Conservation (phyloP, 2,329 filamentous ascomycete genomes). For the Penicillium palitans region DNA sequence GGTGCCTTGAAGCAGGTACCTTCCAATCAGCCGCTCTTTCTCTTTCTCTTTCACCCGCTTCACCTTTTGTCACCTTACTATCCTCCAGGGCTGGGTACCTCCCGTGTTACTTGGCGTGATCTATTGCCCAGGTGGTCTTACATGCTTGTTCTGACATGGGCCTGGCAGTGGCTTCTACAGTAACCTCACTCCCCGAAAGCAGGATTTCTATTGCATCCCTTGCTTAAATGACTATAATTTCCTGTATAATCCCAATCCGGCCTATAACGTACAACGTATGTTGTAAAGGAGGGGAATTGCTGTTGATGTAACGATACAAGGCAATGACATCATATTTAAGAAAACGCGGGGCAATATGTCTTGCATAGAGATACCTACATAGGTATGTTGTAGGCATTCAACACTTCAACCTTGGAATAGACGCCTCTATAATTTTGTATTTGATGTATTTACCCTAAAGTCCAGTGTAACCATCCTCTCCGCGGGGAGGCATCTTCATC, state of each 20-base stretch:
- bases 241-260: background rate
- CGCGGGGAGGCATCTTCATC: slow-evolving; percentile 52
- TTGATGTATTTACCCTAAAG: slow-evolving; percentile 15
- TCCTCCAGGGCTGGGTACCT: background rate
- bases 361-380: background rate
- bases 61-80: background rate
- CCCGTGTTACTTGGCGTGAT: background rate
- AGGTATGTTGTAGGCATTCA: background rate
- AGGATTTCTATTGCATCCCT: background rate
- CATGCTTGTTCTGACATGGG: background rate
- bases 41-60: background rate
- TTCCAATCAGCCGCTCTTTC: background rate
- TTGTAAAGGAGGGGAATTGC: background rate
- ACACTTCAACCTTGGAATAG: background rate
- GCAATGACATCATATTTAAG: slow-evolving; percentile 4
- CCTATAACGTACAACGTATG: background rate
- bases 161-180: background rate
- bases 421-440: background rate
- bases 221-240: background rate
- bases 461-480: slow-evolving; percentile 32
- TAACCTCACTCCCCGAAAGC: background rate
- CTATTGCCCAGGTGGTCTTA: background rate
- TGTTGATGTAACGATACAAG: background rate
- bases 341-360: slow-evolving; percentile 1
- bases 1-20: slow-evolving; percentile 11